Evolutionary conservation across 441 rosid species (phyloP), one percentile per base, ranked within the genome.

Genomic region (Eruca vesicaria): DNA sequence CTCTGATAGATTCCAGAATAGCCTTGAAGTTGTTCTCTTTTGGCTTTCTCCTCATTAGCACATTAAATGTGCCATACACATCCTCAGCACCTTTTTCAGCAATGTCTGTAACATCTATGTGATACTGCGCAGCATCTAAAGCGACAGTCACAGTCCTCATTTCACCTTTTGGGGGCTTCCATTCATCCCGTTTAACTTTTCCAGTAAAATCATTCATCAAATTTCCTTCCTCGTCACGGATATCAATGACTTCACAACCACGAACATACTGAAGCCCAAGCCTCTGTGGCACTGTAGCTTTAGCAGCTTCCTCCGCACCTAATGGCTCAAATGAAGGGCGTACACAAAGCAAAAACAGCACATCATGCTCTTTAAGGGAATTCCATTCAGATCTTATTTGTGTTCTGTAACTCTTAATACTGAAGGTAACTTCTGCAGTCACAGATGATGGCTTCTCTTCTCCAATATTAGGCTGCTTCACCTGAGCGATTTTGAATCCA

Each of bases 21-120:
- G 99, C 99, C 84, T 96, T 96, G 85, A 96, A 96, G 81, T 96
- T 96, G 77, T 96, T 96, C 89, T 96, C 99, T 84, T 96, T 93
- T 9, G 99, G 99, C 78, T 96, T 96, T 83, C 99, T 93, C 84
- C 99, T 92, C 98, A 96, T 87, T 79, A 96, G 78, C 72, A 96
- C 80, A 82, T 96, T 90, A 83, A 96, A 93, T 33, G 98, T 87
- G 67, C 96, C 86, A 83, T 96, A 96, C 70, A 88, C 93, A 83
- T 96, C 99, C 73, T 92, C 97, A 31, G 96, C 86, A 63, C 96
- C 99, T 84, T 90, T 93, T 78, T 93, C 98, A 64, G 96, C 96
- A 78, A 90, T 96, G 78, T 88, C 93, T 73, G 90, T 84, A 60
- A 92, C 96, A 86, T 96, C 99, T 91, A 96, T 96, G 77, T 96